These are phyloP conservation scores for Phytophthora megakarya DNA, from an alignment of 352 stramenopile species.

Conservation along the genomic window DNA sequence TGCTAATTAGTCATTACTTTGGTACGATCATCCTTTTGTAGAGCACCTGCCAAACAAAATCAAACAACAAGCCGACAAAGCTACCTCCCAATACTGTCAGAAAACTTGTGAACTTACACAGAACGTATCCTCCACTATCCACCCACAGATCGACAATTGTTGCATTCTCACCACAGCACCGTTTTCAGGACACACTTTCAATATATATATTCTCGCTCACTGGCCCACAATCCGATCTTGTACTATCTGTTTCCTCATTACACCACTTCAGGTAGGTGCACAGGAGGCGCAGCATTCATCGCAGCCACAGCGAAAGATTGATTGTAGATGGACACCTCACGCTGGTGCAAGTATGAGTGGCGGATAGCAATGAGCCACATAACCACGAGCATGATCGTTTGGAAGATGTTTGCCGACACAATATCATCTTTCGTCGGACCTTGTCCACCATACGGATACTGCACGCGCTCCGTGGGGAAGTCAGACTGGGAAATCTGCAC, in stretches of 20 bases:
- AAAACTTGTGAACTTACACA: neutral
- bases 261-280: constrained; percentile 69
- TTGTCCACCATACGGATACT: constrained; percentile 75
- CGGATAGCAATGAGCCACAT: constrained; percentile 86
- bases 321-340: constrained; percentile 82
- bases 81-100: neutral
- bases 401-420: constrained; percentile 85
- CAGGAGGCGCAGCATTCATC: constrained; percentile 82
- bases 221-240: constrained; percentile 21
- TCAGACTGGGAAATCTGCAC: constrained; percentile 80
- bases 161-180: neutral
- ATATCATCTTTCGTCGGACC: constrained; percentile 84
- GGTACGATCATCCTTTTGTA: too few species aligned
- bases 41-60: too few species aligned
- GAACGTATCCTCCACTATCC: neutral
- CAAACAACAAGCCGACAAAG: neutral
- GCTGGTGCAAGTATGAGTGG: constrained; percentile 78
- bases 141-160: neutral
- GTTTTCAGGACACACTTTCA: constrained; percentile 16
- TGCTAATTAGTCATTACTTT: neutral
- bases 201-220: constrained; percentile 39
- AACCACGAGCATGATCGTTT: constrained; percentile 81
- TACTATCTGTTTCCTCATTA: constrained; percentile 33
- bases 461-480: constrained; percentile 69
- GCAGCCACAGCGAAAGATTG: constrained; percentile 76